Evolutionary conservation across 495 filamentous ascomycete species (phyloP).

Genomic region (Xylaria acuta): DNA sequence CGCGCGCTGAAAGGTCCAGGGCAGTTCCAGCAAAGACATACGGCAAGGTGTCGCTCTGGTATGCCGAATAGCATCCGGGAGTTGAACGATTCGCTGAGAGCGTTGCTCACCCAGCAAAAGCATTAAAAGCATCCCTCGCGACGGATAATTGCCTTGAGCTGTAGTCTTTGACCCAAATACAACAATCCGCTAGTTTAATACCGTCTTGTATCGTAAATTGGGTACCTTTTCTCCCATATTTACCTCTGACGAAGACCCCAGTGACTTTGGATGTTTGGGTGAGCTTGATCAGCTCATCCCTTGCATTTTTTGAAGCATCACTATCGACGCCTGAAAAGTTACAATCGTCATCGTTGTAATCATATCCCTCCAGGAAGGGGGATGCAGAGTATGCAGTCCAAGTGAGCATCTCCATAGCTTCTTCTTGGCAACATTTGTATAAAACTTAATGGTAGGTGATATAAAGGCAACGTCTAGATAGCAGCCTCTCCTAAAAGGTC

Average conservation of each 20-base stretch:
- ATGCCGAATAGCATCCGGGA: conserved; percentile 35
- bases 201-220: conserved; percentile 24
- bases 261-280: not conserved
- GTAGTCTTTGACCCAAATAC: conserved; percentile 35
- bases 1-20: not conserved
- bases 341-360: not conserved
- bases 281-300: not conserved
- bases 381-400: conserved; percentile 23
- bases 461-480: conserved; percentile 38
- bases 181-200: conserved; percentile 35
- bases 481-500: conserved; percentile 45
- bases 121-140: conserved; percentile 40
- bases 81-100: conserved; percentile 26
- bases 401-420: conserved; percentile 31
- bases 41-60: conserved; percentile 36
- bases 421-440: conserved; percentile 37
- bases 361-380: conserved; percentile 21
- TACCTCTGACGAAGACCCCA: not conserved
- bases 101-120: conserved; percentile 38
- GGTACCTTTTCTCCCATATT: not conserved
- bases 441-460: conserved; percentile 37
- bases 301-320: not conserved
- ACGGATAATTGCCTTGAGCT: conserved; percentile 34
- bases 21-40: conserved; percentile 36
- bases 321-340: not conserved